Percentiles rank a stretch among this genome's conserved stretches.
Conservation (phyloP, 2,329 filamentous ascomycete genomes). For the Cercospora sp. region DNA sequence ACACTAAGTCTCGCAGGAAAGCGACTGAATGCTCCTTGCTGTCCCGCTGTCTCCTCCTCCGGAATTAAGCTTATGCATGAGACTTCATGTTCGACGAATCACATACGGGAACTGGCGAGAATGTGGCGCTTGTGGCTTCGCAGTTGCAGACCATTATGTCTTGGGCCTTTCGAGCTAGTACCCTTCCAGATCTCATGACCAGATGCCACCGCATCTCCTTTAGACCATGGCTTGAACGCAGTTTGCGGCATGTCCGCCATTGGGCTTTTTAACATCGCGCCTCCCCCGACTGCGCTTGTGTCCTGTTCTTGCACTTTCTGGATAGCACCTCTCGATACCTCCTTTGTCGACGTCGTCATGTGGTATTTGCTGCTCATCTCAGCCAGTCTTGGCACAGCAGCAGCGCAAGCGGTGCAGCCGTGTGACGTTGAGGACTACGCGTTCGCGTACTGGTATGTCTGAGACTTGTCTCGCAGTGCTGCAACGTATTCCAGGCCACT, state of each 20-base stretch:
- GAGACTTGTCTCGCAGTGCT: no score
- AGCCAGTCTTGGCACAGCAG: background rate
- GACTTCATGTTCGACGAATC: background rate
- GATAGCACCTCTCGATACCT: background rate
- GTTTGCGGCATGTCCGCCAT: background rate
- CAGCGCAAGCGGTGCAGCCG: background rate
- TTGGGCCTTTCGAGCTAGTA: background rate
- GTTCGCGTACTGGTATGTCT: background rate
- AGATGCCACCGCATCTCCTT: background rate
- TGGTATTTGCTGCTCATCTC: background rate
- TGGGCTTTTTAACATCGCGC: background rate
- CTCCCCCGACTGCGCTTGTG: background rate
- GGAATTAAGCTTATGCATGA: background rate
- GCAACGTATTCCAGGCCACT: background rate
- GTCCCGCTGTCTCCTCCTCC: background rate
- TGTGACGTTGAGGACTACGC: background rate
- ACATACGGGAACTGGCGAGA: background rate
- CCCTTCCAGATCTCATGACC: background rate
- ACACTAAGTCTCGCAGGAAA: background rate
- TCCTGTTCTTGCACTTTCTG: background rate
- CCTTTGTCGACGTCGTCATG: background rate
- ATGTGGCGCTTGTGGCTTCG: background rate
- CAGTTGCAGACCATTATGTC: background rate
- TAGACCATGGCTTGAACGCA: background rate
- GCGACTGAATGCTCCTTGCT: background rate